Percentiles rank a stretch among this genome's conserved stretches.
Evolutionary conservation across 495 filamentous ascomycete species (phyloP).

Genomic region (Penicillium arizonense): DNA sequence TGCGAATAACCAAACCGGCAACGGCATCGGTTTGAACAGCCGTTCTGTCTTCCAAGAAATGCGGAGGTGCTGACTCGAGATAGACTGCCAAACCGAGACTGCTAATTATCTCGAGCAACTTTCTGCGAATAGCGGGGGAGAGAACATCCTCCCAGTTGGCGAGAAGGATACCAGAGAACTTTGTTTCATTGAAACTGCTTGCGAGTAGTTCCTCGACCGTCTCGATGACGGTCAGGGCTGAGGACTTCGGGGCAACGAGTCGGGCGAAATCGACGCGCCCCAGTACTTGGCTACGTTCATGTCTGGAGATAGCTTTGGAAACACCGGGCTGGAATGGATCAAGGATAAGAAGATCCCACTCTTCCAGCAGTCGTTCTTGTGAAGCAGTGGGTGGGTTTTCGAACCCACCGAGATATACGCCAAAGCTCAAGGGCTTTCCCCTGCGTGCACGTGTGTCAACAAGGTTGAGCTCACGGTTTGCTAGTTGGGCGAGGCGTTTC

Average conservation of each 20-base stretch:
- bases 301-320: constrained; percentile 29
- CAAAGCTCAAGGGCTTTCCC: constrained; percentile 44
- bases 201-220: constrained; percentile 32
- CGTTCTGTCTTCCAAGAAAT: constrained; percentile 44
- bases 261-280: constrained; percentile 42
- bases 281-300: constrained; percentile 28
- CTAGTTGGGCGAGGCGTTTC: constrained; percentile 26
- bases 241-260: constrained; percentile 25
- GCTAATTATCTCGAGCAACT: constrained; percentile 34
- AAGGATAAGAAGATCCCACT: constrained; percentile 49
- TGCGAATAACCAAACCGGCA: constrained; percentile 47
- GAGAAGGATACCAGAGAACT: constrained; percentile 48
- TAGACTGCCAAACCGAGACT: constrained; percentile 44
- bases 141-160: constrained; percentile 47
- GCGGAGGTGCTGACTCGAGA: constrained; percentile 47
- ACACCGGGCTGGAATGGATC: constrained; percentile 45
- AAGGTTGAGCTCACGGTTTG: constrained; percentile 24
- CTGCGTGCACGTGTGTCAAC: constrained; percentile 5
- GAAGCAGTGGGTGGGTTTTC: constrained; percentile 27
- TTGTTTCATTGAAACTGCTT: constrained; percentile 27
- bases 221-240: constrained; percentile 24
- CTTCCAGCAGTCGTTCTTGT: constrained; percentile 33
- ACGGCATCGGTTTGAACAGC: constrained; percentile 34
- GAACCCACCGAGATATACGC: constrained; percentile 49
- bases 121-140: constrained; percentile 30